phyloP scores from a whole-genome alignment of 179 eudicot species.

The Corrigiola litoralis region DNA sequence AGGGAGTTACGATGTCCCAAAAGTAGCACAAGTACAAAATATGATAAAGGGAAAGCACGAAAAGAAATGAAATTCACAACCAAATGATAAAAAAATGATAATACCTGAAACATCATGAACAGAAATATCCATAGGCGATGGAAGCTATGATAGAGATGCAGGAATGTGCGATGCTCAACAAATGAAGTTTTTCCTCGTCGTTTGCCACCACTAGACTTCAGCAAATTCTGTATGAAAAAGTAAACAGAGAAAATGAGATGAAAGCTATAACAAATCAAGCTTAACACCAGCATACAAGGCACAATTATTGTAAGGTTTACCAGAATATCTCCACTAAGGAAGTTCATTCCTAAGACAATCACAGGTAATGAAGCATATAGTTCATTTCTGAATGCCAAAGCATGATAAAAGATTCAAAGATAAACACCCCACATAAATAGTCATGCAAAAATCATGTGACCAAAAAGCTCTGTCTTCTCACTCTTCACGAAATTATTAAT shows the following conservation, averaged over 20 bases:
- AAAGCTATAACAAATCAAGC: no score
- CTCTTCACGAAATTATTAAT: no score
- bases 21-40: no score
- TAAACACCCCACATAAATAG: background rate
- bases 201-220: slow-evolving; percentile 59
- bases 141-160: slow-evolving; percentile 95
- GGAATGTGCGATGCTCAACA: slow-evolving; percentile 95
- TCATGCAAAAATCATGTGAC: background rate
- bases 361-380: background rate
- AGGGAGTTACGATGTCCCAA: no score
- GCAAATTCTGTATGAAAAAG: slow-evolving; percentile 36
- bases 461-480: background rate
- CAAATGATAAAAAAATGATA: background rate
- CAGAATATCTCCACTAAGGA: background rate
- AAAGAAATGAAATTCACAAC: background rate
- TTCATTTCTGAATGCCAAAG: background rate
- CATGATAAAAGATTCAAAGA: background rate
- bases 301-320: background rate
- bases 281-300: no score
- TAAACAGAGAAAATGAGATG: slow-evolving; percentile 4
- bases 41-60: background rate
- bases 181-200: slow-evolving; percentile 91
- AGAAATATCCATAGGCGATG: slow-evolving; percentile 99
- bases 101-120: slow-evolving; percentile 95
- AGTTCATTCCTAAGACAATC: background rate